Percentiles rank a stretch among this genome's conserved stretches.
Evolutionary conservation across 495 filamentous ascomycete species (phyloP).

Genomic region (Paragyromitra xinjiangensis): DNA sequence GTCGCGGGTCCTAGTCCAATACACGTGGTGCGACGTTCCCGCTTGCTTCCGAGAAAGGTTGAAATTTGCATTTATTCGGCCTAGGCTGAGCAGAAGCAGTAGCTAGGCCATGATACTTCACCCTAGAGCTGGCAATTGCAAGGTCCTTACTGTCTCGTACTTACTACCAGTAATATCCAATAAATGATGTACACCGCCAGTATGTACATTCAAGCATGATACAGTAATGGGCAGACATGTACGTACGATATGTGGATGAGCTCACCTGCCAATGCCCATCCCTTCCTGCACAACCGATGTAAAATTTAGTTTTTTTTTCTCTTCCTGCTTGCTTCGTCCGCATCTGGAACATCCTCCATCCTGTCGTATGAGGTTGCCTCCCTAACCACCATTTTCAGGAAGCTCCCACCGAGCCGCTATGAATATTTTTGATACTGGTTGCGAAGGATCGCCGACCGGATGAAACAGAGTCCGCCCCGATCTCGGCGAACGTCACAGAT

Average conservation of each 20-base stretch:
- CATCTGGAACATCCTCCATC: not conserved
- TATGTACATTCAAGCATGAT: constrained; percentile 7
- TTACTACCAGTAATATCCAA: constrained; percentile 22
- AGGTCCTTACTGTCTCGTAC: constrained; percentile 20
- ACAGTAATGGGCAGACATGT: constrained; percentile 13
- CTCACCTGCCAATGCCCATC: constrained; percentile 20
- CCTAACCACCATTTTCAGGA: constrained; percentile 16
- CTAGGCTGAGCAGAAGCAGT: constrained; percentile 5
- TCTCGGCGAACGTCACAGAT: constrained; percentile 38
- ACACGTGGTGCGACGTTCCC: constrained; percentile 35
- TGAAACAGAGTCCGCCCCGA: constrained; percentile 38
- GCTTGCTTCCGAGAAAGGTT: constrained; percentile 21
- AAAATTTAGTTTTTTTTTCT: constrained; percentile 6
- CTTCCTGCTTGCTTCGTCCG: not conserved
- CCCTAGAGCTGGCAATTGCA: constrained; percentile 20
- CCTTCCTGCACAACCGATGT: constrained; percentile 19
- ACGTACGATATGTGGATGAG: constrained; percentile 26
- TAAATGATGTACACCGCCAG: not conserved
- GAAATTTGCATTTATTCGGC: constrained; percentile 23
- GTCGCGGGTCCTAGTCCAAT: constrained; percentile 2
- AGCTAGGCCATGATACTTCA: constrained; percentile 24
- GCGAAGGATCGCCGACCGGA: constrained; percentile 43
- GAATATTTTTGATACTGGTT: constrained; percentile 34
- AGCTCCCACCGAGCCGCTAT: constrained; percentile 14
- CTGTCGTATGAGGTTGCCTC: constrained; percentile 37